Evolutionary conservation across 2,329 filamentous ascomycete species (phyloP).

Genomic region (Fusarium pseudograminearum): DNA sequence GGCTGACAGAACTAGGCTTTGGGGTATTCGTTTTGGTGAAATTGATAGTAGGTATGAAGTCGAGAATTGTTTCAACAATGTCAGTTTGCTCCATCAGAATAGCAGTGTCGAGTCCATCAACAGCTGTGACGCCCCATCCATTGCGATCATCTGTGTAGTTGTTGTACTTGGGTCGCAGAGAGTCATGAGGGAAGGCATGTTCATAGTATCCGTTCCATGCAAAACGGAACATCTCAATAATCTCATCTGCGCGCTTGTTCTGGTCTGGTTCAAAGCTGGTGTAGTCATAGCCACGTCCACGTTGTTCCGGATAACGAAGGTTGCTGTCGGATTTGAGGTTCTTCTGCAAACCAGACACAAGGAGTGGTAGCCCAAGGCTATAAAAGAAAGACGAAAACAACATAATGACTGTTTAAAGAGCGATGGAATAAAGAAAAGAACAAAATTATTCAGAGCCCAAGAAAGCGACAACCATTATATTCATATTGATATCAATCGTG

Average conservation of each 20-base stretch:
- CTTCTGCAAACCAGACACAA: neutral
- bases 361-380: neutral
- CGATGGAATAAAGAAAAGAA: neutral
- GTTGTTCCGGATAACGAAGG: neutral
- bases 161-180: constrained; percentile 10
- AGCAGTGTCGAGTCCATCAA: constrained; percentile 26
- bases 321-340: neutral
- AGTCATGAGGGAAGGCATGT: constrained; percentile 14
- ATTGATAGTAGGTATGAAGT: constrained; percentile 16
- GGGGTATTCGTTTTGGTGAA: constrained; percentile 17
- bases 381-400: neutral
- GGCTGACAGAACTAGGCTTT: constrained; percentile 56
- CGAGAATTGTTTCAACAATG: constrained; percentile 17
- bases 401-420: neutral
- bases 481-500: accelerated
- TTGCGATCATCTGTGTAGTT: constrained; percentile 23
- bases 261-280: constrained; percentile 22
- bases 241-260: constrained; percentile 14
- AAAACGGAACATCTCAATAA: constrained; percentile 24
- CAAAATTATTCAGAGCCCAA: neutral
- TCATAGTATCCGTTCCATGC: constrained; percentile 23
- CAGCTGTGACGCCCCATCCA: constrained; percentile 26
- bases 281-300: constrained; percentile 19
- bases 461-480: neutral
- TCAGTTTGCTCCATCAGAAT: constrained; percentile 29